phyloP scores from a whole-genome alignment of 2,329 filamentous ascomycete genomes.

The Microcera coccophila region DNA sequence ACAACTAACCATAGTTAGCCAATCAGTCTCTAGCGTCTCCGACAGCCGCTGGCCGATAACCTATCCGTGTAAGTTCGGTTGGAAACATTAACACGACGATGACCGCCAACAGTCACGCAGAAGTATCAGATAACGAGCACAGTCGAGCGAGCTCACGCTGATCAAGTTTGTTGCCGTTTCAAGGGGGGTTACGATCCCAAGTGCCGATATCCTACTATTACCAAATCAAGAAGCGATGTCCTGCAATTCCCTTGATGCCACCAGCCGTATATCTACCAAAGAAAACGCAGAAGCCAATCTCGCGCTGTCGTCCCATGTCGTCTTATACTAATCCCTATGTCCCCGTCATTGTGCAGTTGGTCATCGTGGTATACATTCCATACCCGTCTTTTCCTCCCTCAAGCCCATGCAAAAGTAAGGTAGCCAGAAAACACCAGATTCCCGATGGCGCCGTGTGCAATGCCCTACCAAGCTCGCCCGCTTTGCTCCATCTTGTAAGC shows the following conservation, averaged over 20 bases:
- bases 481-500: conserved; percentile 1
- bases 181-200: neutral
- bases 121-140: neutral
- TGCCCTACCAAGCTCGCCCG: conserved; percentile 17
- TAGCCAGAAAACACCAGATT: conserved; percentile 22
- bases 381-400: conserved; percentile 9
- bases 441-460: conserved; percentile 24
- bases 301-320: neutral
- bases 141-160: neutral
- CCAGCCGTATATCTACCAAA: neutral
- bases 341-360: neutral
- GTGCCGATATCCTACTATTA: neutral
- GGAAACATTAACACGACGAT: neutral
- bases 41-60: conserved; percentile 27
- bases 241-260: neutral
- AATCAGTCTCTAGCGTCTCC: conserved; percentile 26
- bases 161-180: neutral
- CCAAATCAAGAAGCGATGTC: conserved; percentile 1
- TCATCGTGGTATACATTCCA: conserved; percentile 12
- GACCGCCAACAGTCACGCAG: neutral
- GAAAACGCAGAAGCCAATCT: neutral
- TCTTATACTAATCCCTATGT: neutral
- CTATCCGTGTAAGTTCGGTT: conserved; percentile 9
- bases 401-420: conserved; percentile 22
- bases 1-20: conserved; percentile 16